Evolutionary conservation across 495 filamentous ascomycete genomes (phyloP), one percentile per base, ranked within the genome.

Genomic region (Zalerion maritima): DNA sequence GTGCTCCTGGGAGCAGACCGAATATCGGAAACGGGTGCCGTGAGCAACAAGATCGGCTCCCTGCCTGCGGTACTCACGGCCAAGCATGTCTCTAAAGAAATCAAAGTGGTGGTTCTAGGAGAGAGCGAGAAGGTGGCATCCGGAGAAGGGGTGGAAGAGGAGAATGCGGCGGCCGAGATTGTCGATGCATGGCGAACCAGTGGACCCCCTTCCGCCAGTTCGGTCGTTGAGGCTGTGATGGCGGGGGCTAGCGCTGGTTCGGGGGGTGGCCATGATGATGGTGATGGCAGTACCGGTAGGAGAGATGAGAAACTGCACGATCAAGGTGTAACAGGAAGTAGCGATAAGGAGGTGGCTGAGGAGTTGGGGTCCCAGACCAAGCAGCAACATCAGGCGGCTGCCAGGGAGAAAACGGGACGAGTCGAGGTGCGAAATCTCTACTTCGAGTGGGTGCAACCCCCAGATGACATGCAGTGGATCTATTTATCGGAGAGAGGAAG

Each of bases 391-490:
- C 31, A 28, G 17, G 22, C 21, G 5, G 18, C 21, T 17, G 22
- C 6, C 26, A 19, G 25, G n/a, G 21, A 9, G n/a, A 16, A 17
- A 0, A 35, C 28, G 18, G 25, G 42, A 8, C 31, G 40, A 3
- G 56, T 69, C 0, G 21, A 46, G 8, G 54, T 76, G 7, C 62
- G 54, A 26, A 79, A 79, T 35, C 37, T 62, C 9, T 75, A 72
- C 31, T 79, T 80, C 32, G 75, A 82, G 49, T 78, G 73, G 74
- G 56, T 76, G 37, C n/a, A n/a, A n/a, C n/a, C n/a, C n/a, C n/a
- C n/a, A n/a, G n/a, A n/a, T n/a, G n/a, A n/a, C n/a, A n/a, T n/a
- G n/a, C n/a, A n/a, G n/a, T n/a, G n/a, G n/a, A n/a, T n/a, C n/a
- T n/a, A n/a, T n/a, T n/a, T n/a, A n/a, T n/a, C n/a, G n/a, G n/a